Evolutionary conservation across 352 stramenopile genomes (phyloP), one percentile per base, ranked within the genome.

Genomic region (Phytophthora fragariae): DNA sequence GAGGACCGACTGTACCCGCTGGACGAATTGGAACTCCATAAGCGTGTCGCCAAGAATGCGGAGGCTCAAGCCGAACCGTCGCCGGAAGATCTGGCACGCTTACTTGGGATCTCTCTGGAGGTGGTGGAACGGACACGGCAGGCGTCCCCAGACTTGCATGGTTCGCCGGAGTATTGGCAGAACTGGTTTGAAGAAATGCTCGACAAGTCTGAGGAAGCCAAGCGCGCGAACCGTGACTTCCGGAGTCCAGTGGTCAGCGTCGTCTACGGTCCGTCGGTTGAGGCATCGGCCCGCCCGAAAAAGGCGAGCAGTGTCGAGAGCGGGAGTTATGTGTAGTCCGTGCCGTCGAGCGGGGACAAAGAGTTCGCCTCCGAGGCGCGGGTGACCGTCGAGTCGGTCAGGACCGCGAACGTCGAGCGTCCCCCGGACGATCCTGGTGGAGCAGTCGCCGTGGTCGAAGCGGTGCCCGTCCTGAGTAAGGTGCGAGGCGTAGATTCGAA

Each of bases 151-250:
- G 19, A 37, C 9, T 10, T 3, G 8, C 7, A 44, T 17, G 41
- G 41, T 17, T 19, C 57, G 5, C 41, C 57, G 0, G 44, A 44
- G 44, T 64, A 64, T 5, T 64, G 57, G 57, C 39, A 56, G 19
- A 21, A 19, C 2, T 64, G 41, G 41, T 64, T 31, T 31, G 11
- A n/a, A 2, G 8, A 55, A 1, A 64, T 19, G 37, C 41, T 64
- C 0, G 12, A 35, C 17, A 54, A 21, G 11, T 64, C 57, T 41
- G n/a, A 37, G 2, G 41, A 55, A 7, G 57, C 57, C 3, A 64
- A n/a, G 39, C 6, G 39, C 3, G 41, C 57, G 19, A 64, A 64
- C 41, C 57, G 57, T 17, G 57, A 64, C 11, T 46, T 64, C 39
- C 39, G 39, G 11, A 47, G 11, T 5, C 12, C 39, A 5, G 39